phyloP scores from a whole-genome alignment of 2,329 filamentous ascomycete genomes.

The Penicillium capsulatum region DNA sequence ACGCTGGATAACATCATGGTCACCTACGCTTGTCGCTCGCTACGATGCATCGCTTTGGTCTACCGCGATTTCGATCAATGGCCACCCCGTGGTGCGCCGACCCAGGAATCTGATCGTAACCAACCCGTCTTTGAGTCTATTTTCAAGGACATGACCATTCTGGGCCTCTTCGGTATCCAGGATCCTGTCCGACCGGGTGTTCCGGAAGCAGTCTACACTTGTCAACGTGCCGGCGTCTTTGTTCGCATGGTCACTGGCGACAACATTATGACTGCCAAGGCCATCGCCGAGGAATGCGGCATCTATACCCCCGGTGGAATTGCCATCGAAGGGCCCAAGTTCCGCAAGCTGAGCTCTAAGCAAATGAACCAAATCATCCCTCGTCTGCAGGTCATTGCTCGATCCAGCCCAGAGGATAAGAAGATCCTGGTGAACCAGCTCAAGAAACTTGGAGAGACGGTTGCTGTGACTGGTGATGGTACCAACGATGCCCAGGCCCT shows the following conservation, averaged over 20 bases:
- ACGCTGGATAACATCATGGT: constrained; percentile 65
- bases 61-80: constrained; percentile 81
- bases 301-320: constrained; percentile 65
- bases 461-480: constrained; percentile 78
- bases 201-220: constrained; percentile 66
- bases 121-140: constrained; percentile 64
- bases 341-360: constrained; percentile 64
- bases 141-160: constrained; percentile 63
- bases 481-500: constrained; percentile 80
- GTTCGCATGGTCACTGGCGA: constrained; percentile 85
- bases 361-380: constrained; percentile 67
- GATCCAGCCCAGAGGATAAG: constrained; percentile 74
- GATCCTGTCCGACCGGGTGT: constrained; percentile 74
- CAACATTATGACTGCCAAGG: constrained; percentile 72
- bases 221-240: constrained; percentile 70
- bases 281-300: constrained; percentile 74
- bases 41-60: constrained; percentile 78
- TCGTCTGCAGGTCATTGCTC: constrained; percentile 64
- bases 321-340: constrained; percentile 73
- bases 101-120: constrained; percentile 54
- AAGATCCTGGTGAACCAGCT: constrained; percentile 66
- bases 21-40: constrained; percentile 71
- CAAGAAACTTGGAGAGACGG: constrained; percentile 69
- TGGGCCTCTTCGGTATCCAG: constrained; percentile 73
- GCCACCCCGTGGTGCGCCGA: constrained; percentile 65